phyloP scores from a whole-genome alignment of 306 rosid genomes.

The Abrus pulchellus region DNA sequence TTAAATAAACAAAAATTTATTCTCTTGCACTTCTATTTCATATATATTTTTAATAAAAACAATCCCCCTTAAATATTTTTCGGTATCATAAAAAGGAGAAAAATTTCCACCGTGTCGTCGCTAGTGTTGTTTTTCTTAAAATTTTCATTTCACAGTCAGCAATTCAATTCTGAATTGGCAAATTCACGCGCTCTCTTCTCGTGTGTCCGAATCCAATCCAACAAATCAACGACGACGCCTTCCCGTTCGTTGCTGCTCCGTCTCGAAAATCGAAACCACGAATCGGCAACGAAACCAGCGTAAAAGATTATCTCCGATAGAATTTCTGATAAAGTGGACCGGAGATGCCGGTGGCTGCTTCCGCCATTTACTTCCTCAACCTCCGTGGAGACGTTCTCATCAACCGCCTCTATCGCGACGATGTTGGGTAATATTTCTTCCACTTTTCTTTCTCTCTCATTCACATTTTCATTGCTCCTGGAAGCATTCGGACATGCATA shows the following conservation, averaged over 20 bases:
- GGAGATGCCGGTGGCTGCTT: conserved; percentile 94
- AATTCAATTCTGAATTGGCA: not conserved
- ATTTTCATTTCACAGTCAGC: not conserved
- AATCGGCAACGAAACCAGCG: conserved; percentile 35
- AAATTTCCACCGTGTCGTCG: not conserved
- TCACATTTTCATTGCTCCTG: not conserved
- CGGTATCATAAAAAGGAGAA: not conserved
- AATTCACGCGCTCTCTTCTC: not conserved
- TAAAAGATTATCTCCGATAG: not conserved
- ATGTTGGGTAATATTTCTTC: conserved; percentile 72
- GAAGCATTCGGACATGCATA: not conserved
- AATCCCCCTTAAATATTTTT: no score
- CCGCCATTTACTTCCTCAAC: conserved; percentile 88
- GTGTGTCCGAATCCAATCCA: conserved; percentile 24
- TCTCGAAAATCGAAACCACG: not conserved
- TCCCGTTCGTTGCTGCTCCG: conserved; percentile 8
- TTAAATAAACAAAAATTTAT: no score
- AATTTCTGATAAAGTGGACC: conserved; percentile 48
- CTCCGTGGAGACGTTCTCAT: conserved; percentile 94
- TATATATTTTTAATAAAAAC: no score
- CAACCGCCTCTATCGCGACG: conserved; percentile 92
- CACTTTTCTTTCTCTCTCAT: not conserved
- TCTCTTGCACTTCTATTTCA: no score
- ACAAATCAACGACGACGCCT: conserved; percentile 20
- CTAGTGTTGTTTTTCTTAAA: no score